phyloP scores from a whole-genome alignment of 73 alveolate species.

The Uronychia binucleata region DNA sequence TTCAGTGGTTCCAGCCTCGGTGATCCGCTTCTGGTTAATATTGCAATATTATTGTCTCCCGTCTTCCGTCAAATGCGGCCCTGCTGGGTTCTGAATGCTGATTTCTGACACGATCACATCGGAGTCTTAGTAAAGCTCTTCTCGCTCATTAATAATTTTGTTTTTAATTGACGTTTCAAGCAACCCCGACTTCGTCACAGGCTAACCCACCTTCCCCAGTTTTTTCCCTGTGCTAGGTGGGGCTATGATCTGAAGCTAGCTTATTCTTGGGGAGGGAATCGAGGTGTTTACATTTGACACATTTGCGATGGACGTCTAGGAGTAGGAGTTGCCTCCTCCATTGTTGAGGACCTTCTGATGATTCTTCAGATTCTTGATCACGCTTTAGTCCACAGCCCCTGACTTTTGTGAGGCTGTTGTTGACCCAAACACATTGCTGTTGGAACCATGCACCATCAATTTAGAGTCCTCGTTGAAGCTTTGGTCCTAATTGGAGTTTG shows the following conservation, averaged over 20 bases:
- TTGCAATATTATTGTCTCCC: background rate
- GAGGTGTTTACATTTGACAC: background rate
- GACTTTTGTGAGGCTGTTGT: too few species aligned
- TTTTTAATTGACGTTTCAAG: background rate
- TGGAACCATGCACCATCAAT: too few species aligned
- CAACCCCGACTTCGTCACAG: background rate
- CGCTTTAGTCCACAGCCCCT: too few species aligned
- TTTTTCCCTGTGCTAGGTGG: background rate
- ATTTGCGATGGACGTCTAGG: background rate
- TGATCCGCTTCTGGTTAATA: background rate
- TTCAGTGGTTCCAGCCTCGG: conserved; percentile 1
- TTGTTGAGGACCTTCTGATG: background rate
- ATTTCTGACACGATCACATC: background rate
- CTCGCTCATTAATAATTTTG: background rate
- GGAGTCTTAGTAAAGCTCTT: background rate
- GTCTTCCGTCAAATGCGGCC: background rate
- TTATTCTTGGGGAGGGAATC: background rate
- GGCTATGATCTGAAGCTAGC: background rate
- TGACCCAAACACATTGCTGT: too few species aligned
- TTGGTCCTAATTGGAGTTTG: too few species aligned
- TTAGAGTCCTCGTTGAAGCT: too few species aligned
- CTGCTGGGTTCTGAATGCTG: background rate
- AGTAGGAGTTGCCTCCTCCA: background rate
- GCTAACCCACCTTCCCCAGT: background rate
- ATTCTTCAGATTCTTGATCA: background rate